Evolutionary conservation across 345 rosid genomes (phyloP).

Genomic region (Rhodamnia argentea): DNA sequence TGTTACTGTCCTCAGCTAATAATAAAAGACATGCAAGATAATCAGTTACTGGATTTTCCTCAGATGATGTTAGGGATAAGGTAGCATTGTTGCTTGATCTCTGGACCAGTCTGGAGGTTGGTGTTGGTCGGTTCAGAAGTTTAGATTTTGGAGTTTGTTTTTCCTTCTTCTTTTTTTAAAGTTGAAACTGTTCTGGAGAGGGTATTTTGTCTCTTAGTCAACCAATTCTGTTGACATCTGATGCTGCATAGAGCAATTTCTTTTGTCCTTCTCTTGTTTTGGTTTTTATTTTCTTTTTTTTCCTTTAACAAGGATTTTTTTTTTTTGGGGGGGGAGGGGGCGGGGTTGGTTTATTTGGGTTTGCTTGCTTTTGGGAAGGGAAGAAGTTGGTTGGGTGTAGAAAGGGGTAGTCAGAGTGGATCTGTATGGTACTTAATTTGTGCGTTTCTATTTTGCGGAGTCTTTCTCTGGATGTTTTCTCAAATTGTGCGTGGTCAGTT

Average conservation of each 20-base stretch:
- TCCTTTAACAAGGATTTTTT: too few relatives aligned
- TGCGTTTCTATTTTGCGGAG: background rate
- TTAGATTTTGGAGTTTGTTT: background rate
- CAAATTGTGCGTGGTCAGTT: background rate
- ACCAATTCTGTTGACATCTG: background rate
- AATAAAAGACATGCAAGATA: background rate
- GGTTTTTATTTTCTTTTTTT: background rate
- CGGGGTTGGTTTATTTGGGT: background rate
- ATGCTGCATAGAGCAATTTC: background rate
- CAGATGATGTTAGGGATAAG: background rate
- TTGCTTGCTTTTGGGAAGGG: background rate
- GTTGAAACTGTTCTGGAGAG: background rate
- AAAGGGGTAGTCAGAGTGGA: background rate
- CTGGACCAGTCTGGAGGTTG: background rate
- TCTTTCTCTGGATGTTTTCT: background rate
- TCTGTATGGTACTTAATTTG: background rate
- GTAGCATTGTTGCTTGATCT: background rate
- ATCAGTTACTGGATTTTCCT: background rate
- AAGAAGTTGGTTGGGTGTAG: background rate
- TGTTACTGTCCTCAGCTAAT: background rate
- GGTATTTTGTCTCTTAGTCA: background rate
- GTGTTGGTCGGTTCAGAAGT: background rate
- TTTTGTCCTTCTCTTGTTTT: background rate
- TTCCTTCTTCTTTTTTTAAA: background rate
- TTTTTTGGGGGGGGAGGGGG: too few relatives aligned